Conservation (phyloP, 1,284 basidiomycete genomes). For the Taiwanofungus camphoratus region DNA sequence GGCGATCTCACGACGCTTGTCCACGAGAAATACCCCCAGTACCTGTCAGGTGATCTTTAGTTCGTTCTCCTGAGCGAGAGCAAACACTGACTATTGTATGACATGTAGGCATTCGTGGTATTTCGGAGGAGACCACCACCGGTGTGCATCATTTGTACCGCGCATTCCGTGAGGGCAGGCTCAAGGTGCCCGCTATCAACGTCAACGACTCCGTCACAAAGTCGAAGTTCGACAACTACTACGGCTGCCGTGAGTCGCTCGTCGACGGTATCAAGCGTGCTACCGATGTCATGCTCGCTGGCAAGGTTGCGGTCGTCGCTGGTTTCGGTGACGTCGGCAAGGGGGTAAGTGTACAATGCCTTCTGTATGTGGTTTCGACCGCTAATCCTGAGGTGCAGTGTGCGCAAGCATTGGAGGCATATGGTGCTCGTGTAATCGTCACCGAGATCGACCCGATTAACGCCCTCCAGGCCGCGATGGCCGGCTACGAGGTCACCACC, state of each 20-base stretch:
- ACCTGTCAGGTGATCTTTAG: constrained; percentile 52
- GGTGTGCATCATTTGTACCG: constrained; percentile 99
- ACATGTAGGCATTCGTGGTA: constrained; percentile 74
- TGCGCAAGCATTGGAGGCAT: constrained; percentile 94
- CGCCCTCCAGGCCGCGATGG: constrained; percentile 99
- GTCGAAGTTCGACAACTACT: constrained; percentile 97
- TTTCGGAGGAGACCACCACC: constrained; percentile 99
- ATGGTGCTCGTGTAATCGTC: constrained; percentile 93
- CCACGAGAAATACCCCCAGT: constrained; percentile 94
- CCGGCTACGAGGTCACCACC: constrained; percentile 96
- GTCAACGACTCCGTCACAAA: constrained; percentile 99
- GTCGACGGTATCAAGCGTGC: constrained; percentile 99
- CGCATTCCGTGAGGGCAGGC: constrained; percentile 90
- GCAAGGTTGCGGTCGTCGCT: constrained; percentile 98
- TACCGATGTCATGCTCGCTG: constrained; percentile 99
- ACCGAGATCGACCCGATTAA: constrained; percentile 99
- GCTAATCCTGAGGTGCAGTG: constrained; percentile 50
- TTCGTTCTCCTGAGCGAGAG: constrained; percentile 5
- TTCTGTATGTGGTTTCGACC: constrained; percentile 10
- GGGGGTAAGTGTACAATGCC: constrained; percentile 61
- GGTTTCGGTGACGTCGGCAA: constrained; percentile 99
- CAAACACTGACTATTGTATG: constrained; percentile 2
- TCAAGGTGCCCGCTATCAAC: constrained; percentile 99
- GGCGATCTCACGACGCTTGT: constrained; percentile 95
- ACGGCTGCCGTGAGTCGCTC: constrained; percentile 98